Percentiles rank a stretch among this genome's conserved stretches.
Conservation (phyloP, 805 yeast species). For the Saccharomycopsis malanga region DNA sequence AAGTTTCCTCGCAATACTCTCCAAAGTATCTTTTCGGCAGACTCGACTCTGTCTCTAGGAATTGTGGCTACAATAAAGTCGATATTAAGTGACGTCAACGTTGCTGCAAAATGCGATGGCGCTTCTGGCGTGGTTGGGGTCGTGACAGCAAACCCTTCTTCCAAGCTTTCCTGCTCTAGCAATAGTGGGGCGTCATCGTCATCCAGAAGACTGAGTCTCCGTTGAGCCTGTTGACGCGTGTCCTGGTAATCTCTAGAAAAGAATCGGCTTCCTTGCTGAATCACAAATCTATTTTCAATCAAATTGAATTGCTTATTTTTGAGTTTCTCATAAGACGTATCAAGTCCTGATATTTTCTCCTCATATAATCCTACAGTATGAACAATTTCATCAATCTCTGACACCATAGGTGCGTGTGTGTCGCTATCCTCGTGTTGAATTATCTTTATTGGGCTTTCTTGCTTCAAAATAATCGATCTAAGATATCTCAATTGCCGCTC, state of each 20-base stretch:
- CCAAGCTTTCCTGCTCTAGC: slow-evolving; percentile 31
- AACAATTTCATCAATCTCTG: slow-evolving; percentile 66
- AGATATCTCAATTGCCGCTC: slow-evolving; percentile 53
- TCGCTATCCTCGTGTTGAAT: slow-evolving; percentile 36
- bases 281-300: slow-evolving; percentile 63
- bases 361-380: slow-evolving; percentile 62
- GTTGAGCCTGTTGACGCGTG: slow-evolving; percentile 20
- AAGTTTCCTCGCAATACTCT: slow-evolving; percentile 90
- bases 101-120: background rate
- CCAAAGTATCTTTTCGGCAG: slow-evolving; percentile 82
- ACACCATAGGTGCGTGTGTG: slow-evolving; percentile 36
- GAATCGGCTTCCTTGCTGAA: slow-evolving; percentile 42
- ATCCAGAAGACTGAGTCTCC: slow-evolving; percentile 31
- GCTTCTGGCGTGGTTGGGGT: slow-evolving; percentile 1
- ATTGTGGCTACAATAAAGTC: slow-evolving; percentile 77
- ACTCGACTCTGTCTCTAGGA: slow-evolving; percentile 56
- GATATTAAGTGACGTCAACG: slow-evolving; percentile 29
- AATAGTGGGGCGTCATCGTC: slow-evolving; percentile 35
- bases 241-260: slow-evolving; percentile 34
- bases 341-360: slow-evolving; percentile 63
- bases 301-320: slow-evolving; percentile 55
- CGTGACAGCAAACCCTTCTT: slow-evolving; percentile 28
- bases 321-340: slow-evolving; percentile 59
- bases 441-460: slow-evolving; percentile 25
- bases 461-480: slow-evolving; percentile 43